A percentile compares a stretch with the other conserved stretches of the same genome.
Evolutionary conservation across 2,329 filamentous ascomycete species (phyloP).

Genomic region (Hypoxylon sp.): DNA sequence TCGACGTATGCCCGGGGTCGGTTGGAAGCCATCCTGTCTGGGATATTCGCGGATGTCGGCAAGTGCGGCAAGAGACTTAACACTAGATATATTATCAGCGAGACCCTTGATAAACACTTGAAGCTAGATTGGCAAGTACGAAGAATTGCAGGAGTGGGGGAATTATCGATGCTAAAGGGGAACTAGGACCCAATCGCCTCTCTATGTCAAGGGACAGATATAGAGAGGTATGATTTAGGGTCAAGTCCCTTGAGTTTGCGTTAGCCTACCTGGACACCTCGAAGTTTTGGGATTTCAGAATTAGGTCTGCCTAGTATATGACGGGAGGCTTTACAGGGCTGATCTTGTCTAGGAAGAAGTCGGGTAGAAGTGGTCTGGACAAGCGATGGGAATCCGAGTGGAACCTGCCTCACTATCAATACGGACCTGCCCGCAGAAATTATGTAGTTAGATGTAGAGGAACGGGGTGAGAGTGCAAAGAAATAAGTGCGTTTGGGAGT

Average conservation of each 20-base stretch:
- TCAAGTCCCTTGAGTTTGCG: neutral
- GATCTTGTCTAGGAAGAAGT: neutral
- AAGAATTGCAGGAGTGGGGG: neutral
- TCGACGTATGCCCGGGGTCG: no score
- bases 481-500: neutral
- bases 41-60: neutral
- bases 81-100: slow-evolving; percentile 46
- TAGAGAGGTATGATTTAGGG: neutral
- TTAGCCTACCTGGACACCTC: neutral
- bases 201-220: neutral
- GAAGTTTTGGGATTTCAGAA: neutral
- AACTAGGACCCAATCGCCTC: neutral
- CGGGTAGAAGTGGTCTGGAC: neutral
- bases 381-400: neutral
- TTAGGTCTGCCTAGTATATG: neutral
- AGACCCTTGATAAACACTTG: neutral
- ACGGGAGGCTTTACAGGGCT: neutral
- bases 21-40: neutral
- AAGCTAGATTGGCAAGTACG: neutral
- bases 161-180: neutral
- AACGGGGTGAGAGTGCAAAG: neutral
- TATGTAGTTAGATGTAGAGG: neutral
- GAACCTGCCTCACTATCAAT: neutral
- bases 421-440: neutral
- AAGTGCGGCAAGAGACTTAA: neutral